Conservation (phyloP, 192 early-diverging fungal species). For the Coemansia guatemalensis region DNA sequence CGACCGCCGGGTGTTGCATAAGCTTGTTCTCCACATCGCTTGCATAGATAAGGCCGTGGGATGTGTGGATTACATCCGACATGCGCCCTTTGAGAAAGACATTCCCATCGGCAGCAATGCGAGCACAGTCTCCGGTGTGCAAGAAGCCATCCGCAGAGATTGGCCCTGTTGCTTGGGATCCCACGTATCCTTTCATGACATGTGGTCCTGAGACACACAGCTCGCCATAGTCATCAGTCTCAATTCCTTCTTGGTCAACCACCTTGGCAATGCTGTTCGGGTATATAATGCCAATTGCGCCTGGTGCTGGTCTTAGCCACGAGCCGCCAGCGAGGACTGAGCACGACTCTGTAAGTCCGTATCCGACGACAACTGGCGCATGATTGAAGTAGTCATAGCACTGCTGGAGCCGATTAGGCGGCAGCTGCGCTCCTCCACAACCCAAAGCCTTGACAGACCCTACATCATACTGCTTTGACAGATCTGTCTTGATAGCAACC, state of each 20-base stretch:
- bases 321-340: constrained; percentile 22
- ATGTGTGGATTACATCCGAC: constrained; percentile 87
- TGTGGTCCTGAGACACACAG: constrained; percentile 80
- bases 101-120: constrained; percentile 59
- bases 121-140: constrained; percentile 76
- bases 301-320: constrained; percentile 6
- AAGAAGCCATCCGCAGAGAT: constrained; percentile 74
- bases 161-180: constrained; percentile 36
- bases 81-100: constrained; percentile 67
- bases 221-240: constrained; percentile 67
- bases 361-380: constrained; percentile 14
- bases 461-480: constrained; percentile 12
- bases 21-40: constrained; percentile 77
- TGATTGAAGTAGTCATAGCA: constrained; percentile 25
- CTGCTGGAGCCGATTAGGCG: constrained; percentile 6
- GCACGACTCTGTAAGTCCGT: constrained; percentile 36
- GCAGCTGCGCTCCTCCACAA: constrained; percentile 38
- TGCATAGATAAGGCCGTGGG: constrained; percentile 65
- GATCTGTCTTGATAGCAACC: background rate
- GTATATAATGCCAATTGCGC: constrained; percentile 36
- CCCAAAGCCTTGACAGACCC: constrained; percentile 20
- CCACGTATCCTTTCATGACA: constrained; percentile 83
- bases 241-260: constrained; percentile 57
- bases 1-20: constrained; percentile 60
- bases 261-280: constrained; percentile 38